Evolutionary conservation across 805 yeast species (phyloP), one percentile per base, ranked within the genome.

Genomic region (Barnettozyma salicaria): DNA sequence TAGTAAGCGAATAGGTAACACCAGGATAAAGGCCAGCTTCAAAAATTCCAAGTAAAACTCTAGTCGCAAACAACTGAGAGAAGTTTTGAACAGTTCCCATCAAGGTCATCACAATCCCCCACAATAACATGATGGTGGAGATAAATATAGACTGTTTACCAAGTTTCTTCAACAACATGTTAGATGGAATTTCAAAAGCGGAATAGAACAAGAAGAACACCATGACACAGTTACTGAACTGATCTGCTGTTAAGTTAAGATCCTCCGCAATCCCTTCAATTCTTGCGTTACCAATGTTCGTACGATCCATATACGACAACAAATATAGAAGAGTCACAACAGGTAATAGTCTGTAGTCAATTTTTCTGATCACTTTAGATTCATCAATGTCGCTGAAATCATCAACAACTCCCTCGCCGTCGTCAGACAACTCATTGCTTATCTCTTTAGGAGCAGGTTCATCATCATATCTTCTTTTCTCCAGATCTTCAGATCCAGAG

Each of bases 211-310:
- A 63, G 43, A 58, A 72, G 32, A 69, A 61, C 0, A 71, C 62
- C n/a, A 72, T 62, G 10, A 67, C 67, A 32, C 63, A 61, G 13
- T 56, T 58, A 13, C 63, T 59, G 43, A 57, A 69, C 41, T 70
- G 66, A 17, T 44, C 48, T 3, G 58, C 58, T 1, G 54, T 43
- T 18, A 70, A 41, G 10, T 55, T 47, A 11, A 70, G 40, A 29
- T 61, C 67, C 23, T 56, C 58, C 1, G 57, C 53, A 29, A 74
- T 42, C 10, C 79, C 78, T 10, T 73, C 77, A 9, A 69, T 59
- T 26, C 61, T 63, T 6, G 79, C 79, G 50, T 74, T 74, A 40
- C 78, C 78, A 40, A 74, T 70, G 47, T 74, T 74, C 4, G 76
- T 67, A 44, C 74, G 63, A 52, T 74, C 80, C 44, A 74, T 57